Base-by-base conservation (phyloP, 139 green algal genomes). In the Chlorella vulgaris region DNA sequence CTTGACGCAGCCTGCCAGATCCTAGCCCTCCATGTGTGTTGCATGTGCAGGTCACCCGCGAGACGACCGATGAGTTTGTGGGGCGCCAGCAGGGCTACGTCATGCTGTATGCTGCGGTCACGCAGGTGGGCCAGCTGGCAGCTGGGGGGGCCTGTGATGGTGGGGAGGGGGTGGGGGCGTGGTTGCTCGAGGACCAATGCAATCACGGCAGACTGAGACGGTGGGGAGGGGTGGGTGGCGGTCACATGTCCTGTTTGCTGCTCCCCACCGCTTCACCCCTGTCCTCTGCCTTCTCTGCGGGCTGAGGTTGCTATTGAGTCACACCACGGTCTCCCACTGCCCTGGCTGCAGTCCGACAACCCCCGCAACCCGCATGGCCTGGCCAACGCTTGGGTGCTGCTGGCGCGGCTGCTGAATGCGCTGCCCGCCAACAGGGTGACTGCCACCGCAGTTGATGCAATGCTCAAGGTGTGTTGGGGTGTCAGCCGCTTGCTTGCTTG, bases 81-180 rank as follows among this genome's bases (percentile, higher is more conserved):
- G 53, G 35, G 28, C 74, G 88, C 40, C 38, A 87, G 78, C 74
- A 83, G 74, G 91, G 90, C 35, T 83, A 91, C 63, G 73, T 95
- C 65, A 70, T 87, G 50, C 82, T 95, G 51, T 93, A 94, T 69
- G 91, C 84, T 1, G 91, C 90, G 8, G 51, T 93, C n/a, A 88
- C 87, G 74, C 74, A 79, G 73, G 73, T 58, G 47, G 47, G 47
- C 47, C 15, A 15, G 47, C 47, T 58, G 15, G 15, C 47, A 58
- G 47, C 47, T 58, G 47, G 13, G 47, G n/a, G n/a, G n/a, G n/a
- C n/a, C n/a, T n/a, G n/a, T n/a, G n/a, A n/a, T n/a, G n/a, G n/a
- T n/a, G n/a, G n/a, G n/a, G n/a, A n/a, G n/a, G n/a, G n/a, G n/a
- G n/a, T n/a, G n/a, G n/a, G n/a, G n/a, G n/a, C n/a, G n/a, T n/a